Evolutionary conservation across 768 basidiomycete genomes (phyloP).

Genomic region (Amyloporia xantha): DNA sequence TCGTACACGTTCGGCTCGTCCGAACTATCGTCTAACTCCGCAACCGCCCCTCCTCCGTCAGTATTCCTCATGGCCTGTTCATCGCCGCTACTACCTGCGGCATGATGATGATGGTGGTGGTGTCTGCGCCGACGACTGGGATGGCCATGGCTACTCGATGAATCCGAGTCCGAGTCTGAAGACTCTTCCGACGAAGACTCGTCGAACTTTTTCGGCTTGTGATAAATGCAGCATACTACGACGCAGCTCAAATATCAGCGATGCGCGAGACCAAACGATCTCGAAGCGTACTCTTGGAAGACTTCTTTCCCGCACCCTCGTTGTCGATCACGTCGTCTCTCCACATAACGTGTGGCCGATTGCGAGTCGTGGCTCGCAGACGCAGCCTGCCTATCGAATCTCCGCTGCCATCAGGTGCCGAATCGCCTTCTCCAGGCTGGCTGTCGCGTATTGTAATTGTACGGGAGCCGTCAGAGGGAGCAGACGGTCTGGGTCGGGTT

Average conservation of each 20-base stretch:
- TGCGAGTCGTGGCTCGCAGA: slow-evolving; percentile 47
- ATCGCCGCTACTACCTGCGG: slow-evolving; percentile 11
- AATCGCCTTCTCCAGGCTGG: slow-evolving; percentile 28
- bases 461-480: slow-evolving; percentile 28
- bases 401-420: slow-evolving; percentile 6
- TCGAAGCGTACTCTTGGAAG: slow-evolving; percentile 76
- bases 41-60: slow-evolving; percentile 18
- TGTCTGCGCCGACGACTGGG: slow-evolving; percentile 6
- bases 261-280: background rate
- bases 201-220: slow-evolving; percentile 72
- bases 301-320: slow-evolving; percentile 83
- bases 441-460: slow-evolving; percentile 28
- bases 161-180: slow-evolving; percentile 43
- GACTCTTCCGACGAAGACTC: slow-evolving; percentile 65
- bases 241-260: background rate
- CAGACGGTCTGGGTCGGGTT: slow-evolving; percentile 1
- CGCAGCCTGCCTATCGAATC: slow-evolving; percentile 43
- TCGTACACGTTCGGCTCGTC: slow-evolving; percentile 32
- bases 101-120: slow-evolving; percentile 14
- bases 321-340: slow-evolving; percentile 84
- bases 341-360: slow-evolving; percentile 64
- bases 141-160: slow-evolving; percentile 13
- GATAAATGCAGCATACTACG: slow-evolving; percentile 95
- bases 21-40: slow-evolving; percentile 18
- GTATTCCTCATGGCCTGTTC: slow-evolving; percentile 10